These are phyloP conservation scores for Ascochyta lentis DNA, from an alignment of 2,329 filamentous ascomycete species.

Conservation along the genomic window DNA sequence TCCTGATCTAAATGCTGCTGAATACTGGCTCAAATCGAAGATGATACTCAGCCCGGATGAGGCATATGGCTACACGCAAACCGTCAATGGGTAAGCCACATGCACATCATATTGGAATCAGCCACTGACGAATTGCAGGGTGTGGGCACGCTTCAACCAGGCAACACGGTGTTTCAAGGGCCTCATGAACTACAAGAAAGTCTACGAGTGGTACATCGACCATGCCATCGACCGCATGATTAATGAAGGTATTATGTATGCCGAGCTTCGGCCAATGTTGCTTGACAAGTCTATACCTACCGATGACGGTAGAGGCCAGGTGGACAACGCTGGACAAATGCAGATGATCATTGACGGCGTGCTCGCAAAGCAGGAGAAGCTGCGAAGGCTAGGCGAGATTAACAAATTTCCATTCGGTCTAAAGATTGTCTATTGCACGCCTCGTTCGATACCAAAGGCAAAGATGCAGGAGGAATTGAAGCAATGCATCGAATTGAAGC, in stretches of 20 bases:
- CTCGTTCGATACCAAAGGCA: conserved; percentile 62
- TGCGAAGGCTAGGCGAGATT: conserved; percentile 43
- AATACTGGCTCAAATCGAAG: conserved; percentile 67
- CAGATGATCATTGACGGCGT: conserved; percentile 55
- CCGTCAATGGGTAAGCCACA: conserved; percentile 61
- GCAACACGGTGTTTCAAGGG: conserved; percentile 77
- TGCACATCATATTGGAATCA: background rate
- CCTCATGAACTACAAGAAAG: conserved; percentile 70
- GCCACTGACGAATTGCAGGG: conserved; percentile 39
- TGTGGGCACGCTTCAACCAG: conserved; percentile 70
- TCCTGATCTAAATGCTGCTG: conserved; percentile 32
- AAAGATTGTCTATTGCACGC: conserved; percentile 76
- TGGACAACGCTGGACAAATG: conserved; percentile 67
- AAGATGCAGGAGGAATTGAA: conserved; percentile 61
- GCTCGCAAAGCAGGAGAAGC: conserved; percentile 53
- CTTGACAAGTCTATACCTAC: conserved; percentile 69
- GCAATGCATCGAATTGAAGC: conserved; percentile 69
- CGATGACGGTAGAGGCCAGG: conserved; percentile 60
- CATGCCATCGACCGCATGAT: conserved; percentile 67
- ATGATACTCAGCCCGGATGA: conserved; percentile 68
- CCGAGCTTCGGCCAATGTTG: conserved; percentile 74
- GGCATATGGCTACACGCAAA: conserved; percentile 59
- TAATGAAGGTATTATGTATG: conserved; percentile 71
- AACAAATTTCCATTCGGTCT: conserved; percentile 65
- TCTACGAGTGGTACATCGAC: conserved; percentile 67